Base-by-base conservation (phyloP, 179 eudicot species). In the Pouteria campechiana region DNA sequence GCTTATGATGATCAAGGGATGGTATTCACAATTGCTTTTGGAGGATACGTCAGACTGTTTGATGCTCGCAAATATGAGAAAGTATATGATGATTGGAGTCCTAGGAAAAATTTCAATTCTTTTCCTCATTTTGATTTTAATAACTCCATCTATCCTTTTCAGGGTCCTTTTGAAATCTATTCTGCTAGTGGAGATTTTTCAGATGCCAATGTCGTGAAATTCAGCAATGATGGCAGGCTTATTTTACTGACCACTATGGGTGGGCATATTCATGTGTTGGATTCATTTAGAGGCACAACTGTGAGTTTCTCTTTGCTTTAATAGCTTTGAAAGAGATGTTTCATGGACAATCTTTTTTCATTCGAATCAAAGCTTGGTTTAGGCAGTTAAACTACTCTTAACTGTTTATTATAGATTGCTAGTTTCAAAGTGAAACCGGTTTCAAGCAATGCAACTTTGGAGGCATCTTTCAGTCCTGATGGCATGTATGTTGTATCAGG, bases 1-100 rank as follows among this genome's bases (percentile, higher is more conserved):
- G 84, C 83, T 48, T 92, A 92, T 71, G 99, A 86, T 53, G 95
- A 92, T 59, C 99, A 92, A 63, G 99, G 96, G 35, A 71, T 90
- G 38, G 92, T 79, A 25, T 86, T 92, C 79, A 75, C 99, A 12
- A 68, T 92, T 57, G 99, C 96, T 46, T 92, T 75, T 56, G 99
- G 79, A 41, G 99, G 99, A 65, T 79, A 58, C 55, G 48, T 92
- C 38, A 79, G 96, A 58, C 20, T 92, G 81, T 92, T 92, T 70
- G 99, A 92, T 71, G 59, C 82, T 47, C 86, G 99, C 25, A 79
- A 70, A 48, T 92, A 76, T 54, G 99, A 83, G 38, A 86, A 92
- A 44, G 65, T 54, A 32, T 17, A n/a, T 46, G 18, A 22, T 41
- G n/a, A n/a, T n/a, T n/a, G n/a, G n/a, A 38, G 23, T 9, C 2